Base-by-base conservation (phyloP, 2,329 filamentous ascomycete species). In the Clarireedia hainanense region DNA sequence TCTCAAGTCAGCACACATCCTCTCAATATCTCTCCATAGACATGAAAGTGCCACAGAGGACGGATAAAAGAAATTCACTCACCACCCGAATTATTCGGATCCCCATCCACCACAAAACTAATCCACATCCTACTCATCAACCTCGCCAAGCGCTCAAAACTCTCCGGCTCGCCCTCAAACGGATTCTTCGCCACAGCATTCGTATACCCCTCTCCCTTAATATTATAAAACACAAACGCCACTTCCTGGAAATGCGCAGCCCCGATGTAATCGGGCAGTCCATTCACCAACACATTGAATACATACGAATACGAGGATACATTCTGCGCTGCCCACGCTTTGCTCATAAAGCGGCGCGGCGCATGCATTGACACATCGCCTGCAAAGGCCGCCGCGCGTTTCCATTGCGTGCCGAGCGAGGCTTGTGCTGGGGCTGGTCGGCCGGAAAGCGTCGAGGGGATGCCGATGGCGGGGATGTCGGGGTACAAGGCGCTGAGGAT, bases 281-380 rank as follows among this genome's bases (percentile, higher is more conserved):
- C 76, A 3, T 74, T 72, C 0, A 75, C 69, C 15, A 76, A 68
- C 7, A 80, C 79, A 64, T 85, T 81, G 73, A 85, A 86, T 47
- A 79, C 76, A 70, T 84, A 86, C 63, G 76, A 77, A 68, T 80
- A 86, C 9, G 79, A 79, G 6, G 75, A 68, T 0, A 80, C 64
- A 9, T 73, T 73, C 24, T 73, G 65, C 3, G 72, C 69, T 6
- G 78, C 70, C 77, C 80, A 84, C 1, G 72, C 70, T 61, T 80
- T 71, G 58, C 75, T 78, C 5, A 78, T 76, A 23, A 75, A 70
- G 3, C 82, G 75, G 1, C 81, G 75, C 34, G 76, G 74, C 5
- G 78, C 81, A 57, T 81, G 79, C 69, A 84, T 79, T 50, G 70
- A 65, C 1, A 72, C 67, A 65, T 86, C 82, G 9, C 82, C 81